Base-by-base conservation (phyloP, 2,329 filamentous ascomycete species). In the Hypoxylon sp. region DNA sequence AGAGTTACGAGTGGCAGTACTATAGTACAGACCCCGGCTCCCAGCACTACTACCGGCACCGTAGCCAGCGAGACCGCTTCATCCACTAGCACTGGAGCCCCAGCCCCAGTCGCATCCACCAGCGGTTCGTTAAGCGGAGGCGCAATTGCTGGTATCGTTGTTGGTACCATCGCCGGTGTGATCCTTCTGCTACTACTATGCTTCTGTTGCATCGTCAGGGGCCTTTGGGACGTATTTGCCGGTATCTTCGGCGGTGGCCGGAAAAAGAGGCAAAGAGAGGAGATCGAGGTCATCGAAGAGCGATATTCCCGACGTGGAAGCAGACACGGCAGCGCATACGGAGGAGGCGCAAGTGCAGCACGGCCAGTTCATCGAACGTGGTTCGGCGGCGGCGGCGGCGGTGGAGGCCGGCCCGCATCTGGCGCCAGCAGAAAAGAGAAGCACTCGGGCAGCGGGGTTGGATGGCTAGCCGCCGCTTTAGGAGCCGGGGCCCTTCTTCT, bases 131-230 rank as follows among this genome's bases (percentile, higher is more conserved):
- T 94, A 56, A 91, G 89, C 72, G 85, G 83, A 44, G 91, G 91
- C 54, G 91, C 90, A 64, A 94, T 94, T 72, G 91, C 92, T 14
- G 91, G 91, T 64, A 94, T 94, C 72, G 91, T 94, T 69, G 89
- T 94, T 59, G 91, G 91, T 67, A 85, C 87, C 9, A 82, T 94
- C 50, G 84, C 85, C 12, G 91, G 90, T 66, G 82, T 93, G 33
- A 78, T 84, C 40, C 81, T 94, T 2, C 85, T 94, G 20, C 80
- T 90, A 3, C 83, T 92, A 6, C 79, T 93, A 73, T 93, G 90
- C 82, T 89, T 92, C 80, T 93, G 88, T 84, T 92, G 90, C 81
- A 88, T 89, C 64, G 83, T 85, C 62, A 83, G 85, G 68, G 86
- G 86, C 12, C 80, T 89, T 44, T 91, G 88, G 84, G 83, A 87